phyloP scores from a whole-genome alignment of 2,329 filamentous ascomycete species.

The Eurotiales sp. region DNA sequence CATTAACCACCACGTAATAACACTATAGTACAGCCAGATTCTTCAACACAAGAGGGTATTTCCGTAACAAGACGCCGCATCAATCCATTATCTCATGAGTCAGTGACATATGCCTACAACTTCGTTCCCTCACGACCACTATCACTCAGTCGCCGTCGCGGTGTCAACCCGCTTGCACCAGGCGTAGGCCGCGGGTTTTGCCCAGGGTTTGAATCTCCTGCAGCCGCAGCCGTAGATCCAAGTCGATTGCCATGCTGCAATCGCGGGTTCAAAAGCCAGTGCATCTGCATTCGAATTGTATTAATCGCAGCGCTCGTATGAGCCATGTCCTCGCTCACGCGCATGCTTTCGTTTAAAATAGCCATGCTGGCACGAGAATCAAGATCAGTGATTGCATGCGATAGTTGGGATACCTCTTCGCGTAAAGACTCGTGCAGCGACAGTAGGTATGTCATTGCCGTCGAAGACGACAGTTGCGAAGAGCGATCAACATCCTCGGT shows the following conservation, averaged over 20 bases:
- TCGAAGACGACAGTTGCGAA: slow-evolving; percentile 31
- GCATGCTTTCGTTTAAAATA: slow-evolving; percentile 60
- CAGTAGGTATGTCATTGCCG: slow-evolving; percentile 55
- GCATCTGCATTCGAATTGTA: slow-evolving; percentile 57
- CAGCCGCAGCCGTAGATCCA: slow-evolving; percentile 15
- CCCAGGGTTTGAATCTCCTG: slow-evolving; percentile 14
- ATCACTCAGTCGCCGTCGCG: slow-evolving; percentile 37
- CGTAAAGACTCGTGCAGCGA: slow-evolving; percentile 59
- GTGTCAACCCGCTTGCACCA: slow-evolving; percentile 14
- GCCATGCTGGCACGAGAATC: slow-evolving; percentile 61
- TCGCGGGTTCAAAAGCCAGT: slow-evolving; percentile 59
- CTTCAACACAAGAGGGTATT: not conserved
- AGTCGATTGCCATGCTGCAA: slow-evolving; percentile 41
- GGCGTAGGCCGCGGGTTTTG: slow-evolving; percentile 20
- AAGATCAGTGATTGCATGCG: slow-evolving; percentile 54
- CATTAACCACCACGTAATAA: not conserved
- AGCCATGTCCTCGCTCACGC: slow-evolving; percentile 59
- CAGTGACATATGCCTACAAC: slow-evolving; percentile 15
- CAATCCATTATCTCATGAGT: not conserved
- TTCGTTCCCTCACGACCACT: slow-evolving; percentile 41
- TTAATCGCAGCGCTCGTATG: slow-evolving; percentile 59
- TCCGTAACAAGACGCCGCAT: not conserved
- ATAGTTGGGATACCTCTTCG: slow-evolving; percentile 55
- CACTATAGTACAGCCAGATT: not conserved
- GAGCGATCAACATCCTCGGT: slow-evolving; percentile 14